Percentiles rank a stretch among this genome's conserved stretches.
phyloP scores from a whole-genome alignment of 2,329 filamentous ascomycete genomes.

The Ophiostoma montium region DNA sequence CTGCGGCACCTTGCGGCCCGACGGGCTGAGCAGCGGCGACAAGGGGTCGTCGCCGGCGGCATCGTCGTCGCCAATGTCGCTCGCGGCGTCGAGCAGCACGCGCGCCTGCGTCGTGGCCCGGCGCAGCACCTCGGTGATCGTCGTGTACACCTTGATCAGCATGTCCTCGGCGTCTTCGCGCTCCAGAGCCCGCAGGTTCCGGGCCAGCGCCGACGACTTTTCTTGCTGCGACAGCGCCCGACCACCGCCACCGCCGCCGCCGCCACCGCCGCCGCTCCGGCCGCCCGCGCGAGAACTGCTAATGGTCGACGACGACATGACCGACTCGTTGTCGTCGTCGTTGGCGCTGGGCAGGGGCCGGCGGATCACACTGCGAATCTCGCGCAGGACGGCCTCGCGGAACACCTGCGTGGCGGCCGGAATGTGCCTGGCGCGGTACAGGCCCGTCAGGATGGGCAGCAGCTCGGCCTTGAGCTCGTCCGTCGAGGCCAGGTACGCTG shows the following conservation, averaged over 20 bases:
- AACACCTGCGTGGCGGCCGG: conserved; percentile 71
- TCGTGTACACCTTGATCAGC: conserved; percentile 69
- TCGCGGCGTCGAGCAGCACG: conserved; percentile 85
- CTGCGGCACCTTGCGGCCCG: conserved; percentile 19
- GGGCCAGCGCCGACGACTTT: conserved; percentile 74
- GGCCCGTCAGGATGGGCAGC: conserved; percentile 55
- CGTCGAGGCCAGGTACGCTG: conserved; percentile 64
- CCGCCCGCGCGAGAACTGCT: conserved; percentile 23
- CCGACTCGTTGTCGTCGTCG: conserved; percentile 85
- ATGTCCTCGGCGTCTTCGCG: conserved; percentile 73
- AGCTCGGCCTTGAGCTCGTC: conserved; percentile 58
- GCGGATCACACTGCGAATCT: conserved; percentile 75
- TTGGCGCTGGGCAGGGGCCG: conserved; percentile 79
- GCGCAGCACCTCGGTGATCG: conserved; percentile 74
- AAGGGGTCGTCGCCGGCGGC: conserved; percentile 11
- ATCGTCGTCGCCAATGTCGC: conserved; percentile 41
- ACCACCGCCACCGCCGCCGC: no score
- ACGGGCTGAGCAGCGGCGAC: conserved; percentile 40
- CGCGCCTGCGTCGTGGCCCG: conserved; percentile 85
- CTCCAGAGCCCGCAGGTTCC: conserved; percentile 75
- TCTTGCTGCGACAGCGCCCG: conserved; percentile 65
- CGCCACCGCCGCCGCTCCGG: no score
- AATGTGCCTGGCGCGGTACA: conserved; percentile 71
- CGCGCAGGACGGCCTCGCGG: conserved; percentile 68
- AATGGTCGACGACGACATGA: conserved; percentile 70